A percentile compares a stretch with the other conserved stretches of the same genome.
phyloP scores from a whole-genome alignment of 2,329 filamentous ascomycete genomes.

The Annulohypoxylon truncatum region DNA sequence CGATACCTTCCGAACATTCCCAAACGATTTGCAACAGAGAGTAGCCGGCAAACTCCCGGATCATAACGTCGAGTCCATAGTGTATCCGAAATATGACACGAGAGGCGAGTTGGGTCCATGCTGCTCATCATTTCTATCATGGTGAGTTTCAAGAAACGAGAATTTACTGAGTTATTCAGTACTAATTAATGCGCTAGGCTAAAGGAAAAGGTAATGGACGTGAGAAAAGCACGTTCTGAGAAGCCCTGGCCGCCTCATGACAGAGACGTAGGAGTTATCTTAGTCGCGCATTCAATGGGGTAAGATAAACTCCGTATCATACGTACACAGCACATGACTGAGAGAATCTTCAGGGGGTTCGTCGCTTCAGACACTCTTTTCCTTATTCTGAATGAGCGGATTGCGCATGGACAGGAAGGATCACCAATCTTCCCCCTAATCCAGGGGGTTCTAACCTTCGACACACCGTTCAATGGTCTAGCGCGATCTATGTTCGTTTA shows the following conservation, averaged over 20 bases:
- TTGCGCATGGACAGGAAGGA: conserved; percentile 51
- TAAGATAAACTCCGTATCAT: conserved; percentile 44
- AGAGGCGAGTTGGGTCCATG: conserved; percentile 71
- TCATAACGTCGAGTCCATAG: conserved; percentile 68
- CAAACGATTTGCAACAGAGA: conserved; percentile 68
- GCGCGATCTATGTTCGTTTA: conserved; percentile 70
- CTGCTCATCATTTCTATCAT: conserved; percentile 59
- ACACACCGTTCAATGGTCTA: conserved; percentile 83
- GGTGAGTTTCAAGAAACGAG: conserved; percentile 50
- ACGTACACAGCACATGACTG: conserved; percentile 47
- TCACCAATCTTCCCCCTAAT: conserved; percentile 80
- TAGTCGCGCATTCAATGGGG: conserved; percentile 88
- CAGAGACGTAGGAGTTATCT: conserved; percentile 80
- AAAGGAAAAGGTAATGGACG: conserved; percentile 82
- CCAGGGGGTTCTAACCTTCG: conserved; percentile 83
- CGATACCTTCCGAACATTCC: conserved; percentile 76
- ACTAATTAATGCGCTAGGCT: conserved; percentile 63
- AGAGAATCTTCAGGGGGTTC: conserved; percentile 77
- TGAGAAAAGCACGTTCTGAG: conserved; percentile 74
- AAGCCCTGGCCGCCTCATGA: conserved; percentile 83
- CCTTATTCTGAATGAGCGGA: conserved; percentile 73
- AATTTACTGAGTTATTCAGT: too few relatives aligned
- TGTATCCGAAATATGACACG: conserved; percentile 80
- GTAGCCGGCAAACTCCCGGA: conserved; percentile 70
- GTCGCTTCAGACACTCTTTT: conserved; percentile 86